Base-by-base conservation (phyloP, 2,329 filamentous ascomycete genomes). In the Cladosporium sp. region DNA sequence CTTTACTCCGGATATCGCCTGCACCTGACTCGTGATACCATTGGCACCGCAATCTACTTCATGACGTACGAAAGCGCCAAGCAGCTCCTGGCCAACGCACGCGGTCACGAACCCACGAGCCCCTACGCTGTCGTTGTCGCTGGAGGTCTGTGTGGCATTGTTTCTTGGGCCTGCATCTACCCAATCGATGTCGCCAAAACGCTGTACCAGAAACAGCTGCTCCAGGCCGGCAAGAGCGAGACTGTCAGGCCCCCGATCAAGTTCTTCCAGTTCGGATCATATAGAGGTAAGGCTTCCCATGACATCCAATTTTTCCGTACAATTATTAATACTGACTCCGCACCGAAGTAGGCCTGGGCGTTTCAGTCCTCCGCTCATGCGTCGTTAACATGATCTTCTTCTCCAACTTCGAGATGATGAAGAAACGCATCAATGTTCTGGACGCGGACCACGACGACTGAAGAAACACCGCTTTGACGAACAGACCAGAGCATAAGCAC, bases 341-440 rank as follows among this genome's bases (percentile, higher is more conserved):
- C 52, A 52, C 50, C 50, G 33, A 37, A 46, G 18, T 64, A 82
- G 80, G 82, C 33, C 83, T 96, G 3, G 91, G 89, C 26, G 91
- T 95, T 29, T 93, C 91, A 44, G 93, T 95, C 88, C 85, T 87
- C 70, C 88, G 92, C 65, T 93, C 91, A 14, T 93, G 90, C 72
- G 83, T 92, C 62, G 88, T 95, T 71, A 96, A 96, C 76, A 91
- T 91, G 70, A 91, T 96, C 72, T 96, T 96, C 83, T 96, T 96
- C 80, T 93, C 91, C 52, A 90, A 89, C 46, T 96, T 95, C 76
- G 92, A 96, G 79, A 89, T 92, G 72, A 85, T 91, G 72, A 95
- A 95, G 79, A 84, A 83, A 73, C 76, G 77, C 60, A 82, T 85
- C 75, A 84, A 84, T 64, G 69, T 57, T 21, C 56, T 65, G 12